A percentile compares a stretch with the other conserved stretches of the same genome.
Conservation (phyloP, 2,329 filamentous ascomycete species). For the Emmonsia crescens region DNA sequence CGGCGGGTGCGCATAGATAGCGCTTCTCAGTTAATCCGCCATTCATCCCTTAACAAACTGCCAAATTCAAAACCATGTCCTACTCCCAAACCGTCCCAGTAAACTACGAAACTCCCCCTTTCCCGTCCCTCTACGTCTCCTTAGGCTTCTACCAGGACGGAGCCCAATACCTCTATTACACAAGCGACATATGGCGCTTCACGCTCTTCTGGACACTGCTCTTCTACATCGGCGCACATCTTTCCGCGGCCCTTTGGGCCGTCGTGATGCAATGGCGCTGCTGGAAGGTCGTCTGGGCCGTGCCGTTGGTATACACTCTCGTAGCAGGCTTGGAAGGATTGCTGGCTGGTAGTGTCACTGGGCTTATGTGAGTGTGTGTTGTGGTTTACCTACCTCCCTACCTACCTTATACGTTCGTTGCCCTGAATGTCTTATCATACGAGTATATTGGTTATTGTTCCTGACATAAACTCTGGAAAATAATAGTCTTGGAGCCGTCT, state of each 20-base stretch:
- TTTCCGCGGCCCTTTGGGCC: slow-evolving; percentile 60
- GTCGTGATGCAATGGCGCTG: slow-evolving; percentile 54
- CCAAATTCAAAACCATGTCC: too few species aligned
- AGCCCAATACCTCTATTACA: slow-evolving; percentile 57
- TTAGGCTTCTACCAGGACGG: slow-evolving; percentile 47
- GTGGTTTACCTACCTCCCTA: background rate
- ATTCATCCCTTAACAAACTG: background rate
- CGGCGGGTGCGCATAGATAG: background rate
- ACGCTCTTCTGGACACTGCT: slow-evolving; percentile 80
- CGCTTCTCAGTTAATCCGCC: too few species aligned
- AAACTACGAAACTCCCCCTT: slow-evolving; percentile 58
- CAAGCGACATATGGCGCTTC: slow-evolving; percentile 74
- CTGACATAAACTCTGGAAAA: background rate
- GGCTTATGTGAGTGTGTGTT: slow-evolving; percentile 54
- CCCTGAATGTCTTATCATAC: too few species aligned
- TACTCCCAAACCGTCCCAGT: slow-evolving; percentile 13
- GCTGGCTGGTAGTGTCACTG: slow-evolving; percentile 70
- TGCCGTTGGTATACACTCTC: slow-evolving; percentile 59
- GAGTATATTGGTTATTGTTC: background rate
- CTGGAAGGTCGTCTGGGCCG: slow-evolving; percentile 50
- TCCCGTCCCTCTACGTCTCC: slow-evolving; percentile 75
- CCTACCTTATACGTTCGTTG: too few species aligned
- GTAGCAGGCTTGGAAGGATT: slow-evolving; percentile 67
- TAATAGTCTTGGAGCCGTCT: slow-evolving; percentile 62
- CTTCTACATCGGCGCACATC: slow-evolving; percentile 63